Base-by-base conservation (phyloP, 1,139 yeast genomes). In the Trichomonascaceae sp. region DNA sequence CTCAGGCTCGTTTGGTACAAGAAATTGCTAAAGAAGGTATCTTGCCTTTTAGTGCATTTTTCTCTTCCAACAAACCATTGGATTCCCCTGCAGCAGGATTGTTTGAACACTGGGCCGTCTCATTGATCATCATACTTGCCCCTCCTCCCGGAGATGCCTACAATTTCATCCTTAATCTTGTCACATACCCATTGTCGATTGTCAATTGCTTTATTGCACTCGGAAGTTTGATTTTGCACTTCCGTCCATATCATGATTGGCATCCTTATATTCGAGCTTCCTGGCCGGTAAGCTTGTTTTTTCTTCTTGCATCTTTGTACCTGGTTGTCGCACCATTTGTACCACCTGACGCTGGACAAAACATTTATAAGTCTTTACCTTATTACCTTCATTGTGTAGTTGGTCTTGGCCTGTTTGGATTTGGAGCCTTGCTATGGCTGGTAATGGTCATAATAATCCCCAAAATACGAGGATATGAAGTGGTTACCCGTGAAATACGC, bases 341-440 rank as follows among this genome's bases (percentile, higher is more conserved):
- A 59, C 91, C 95, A 45, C 96, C 95, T 52, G 66, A 76, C 39
- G 87, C 85, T 39, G 63, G 60, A 44, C 86, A 85, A 71, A 75
- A 76, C 50, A 90, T 85, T 55, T 87, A 86, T 76, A 72, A 80
- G 48, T 63, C 68, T 54, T 73, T 86, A 63, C 96, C 95, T 44
- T 88, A 87, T 73, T 88, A 82, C 78, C 78, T 85, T 55, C 95
- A 87, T 68, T 84, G 91, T 64, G 95, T 87, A 51, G 89, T 86
- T 20, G 85, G 95, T 10, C 80, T 90, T 84, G 93, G 85, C 58
- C 76, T 88, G 47, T 85, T 88, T 62, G 87, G 76, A 7, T 68
- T 83, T 55, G 96, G 96, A 58, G 82, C 78, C 24, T 61, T 78
- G 1, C 87, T 87, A 72, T 88, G 91, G 88, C 58, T 82, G 8